Conservation (phyloP, 768 basidiomycete genomes). For the Trametes cubensis region DNA sequence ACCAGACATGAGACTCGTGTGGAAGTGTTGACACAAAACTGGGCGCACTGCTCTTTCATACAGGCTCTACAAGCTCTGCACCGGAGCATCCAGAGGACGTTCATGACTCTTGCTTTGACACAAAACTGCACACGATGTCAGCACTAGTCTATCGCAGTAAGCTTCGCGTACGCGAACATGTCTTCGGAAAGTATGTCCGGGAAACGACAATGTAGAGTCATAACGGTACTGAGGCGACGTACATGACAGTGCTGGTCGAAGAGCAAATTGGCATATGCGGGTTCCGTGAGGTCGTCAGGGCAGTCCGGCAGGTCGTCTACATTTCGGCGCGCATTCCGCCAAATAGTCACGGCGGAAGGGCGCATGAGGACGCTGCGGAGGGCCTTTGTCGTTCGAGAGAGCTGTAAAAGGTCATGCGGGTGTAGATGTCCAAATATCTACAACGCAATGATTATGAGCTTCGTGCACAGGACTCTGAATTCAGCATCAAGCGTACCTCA, state of each 20-base stretch:
- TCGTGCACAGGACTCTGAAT: neutral
- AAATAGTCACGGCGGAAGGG: slow-evolving; percentile 11
- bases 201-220: neutral
- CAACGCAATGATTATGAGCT: neutral
- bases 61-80: slow-evolving; percentile 11
- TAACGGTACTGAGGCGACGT: neutral
- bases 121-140: slow-evolving; percentile 7
- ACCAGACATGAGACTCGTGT: too few relatives aligned
- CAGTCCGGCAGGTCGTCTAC: slow-evolving; percentile 14
- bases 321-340: slow-evolving; percentile 8
- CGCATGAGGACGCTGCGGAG: slow-evolving; percentile 16
- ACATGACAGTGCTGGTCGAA: slow-evolving; percentile 40
- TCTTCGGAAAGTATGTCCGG: neutral
- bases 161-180: neutral
- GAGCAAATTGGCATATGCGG: slow-evolving; percentile 24
- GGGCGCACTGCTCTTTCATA: slow-evolving; percentile 9
- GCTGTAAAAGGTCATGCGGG: slow-evolving; percentile 15
- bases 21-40: neutral
- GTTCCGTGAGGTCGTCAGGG: slow-evolving; percentile 17
- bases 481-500: slow-evolving; percentile 2
- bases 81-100: slow-evolving; percentile 12
- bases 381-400: slow-evolving; percentile 19
- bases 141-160: too few relatives aligned
- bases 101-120: slow-evolving; percentile 17
- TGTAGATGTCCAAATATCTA: slow-evolving; percentile 19